phyloP scores from a whole-genome alignment of 2,329 filamentous ascomycete species.

The Fusarium proliferatum region DNA sequence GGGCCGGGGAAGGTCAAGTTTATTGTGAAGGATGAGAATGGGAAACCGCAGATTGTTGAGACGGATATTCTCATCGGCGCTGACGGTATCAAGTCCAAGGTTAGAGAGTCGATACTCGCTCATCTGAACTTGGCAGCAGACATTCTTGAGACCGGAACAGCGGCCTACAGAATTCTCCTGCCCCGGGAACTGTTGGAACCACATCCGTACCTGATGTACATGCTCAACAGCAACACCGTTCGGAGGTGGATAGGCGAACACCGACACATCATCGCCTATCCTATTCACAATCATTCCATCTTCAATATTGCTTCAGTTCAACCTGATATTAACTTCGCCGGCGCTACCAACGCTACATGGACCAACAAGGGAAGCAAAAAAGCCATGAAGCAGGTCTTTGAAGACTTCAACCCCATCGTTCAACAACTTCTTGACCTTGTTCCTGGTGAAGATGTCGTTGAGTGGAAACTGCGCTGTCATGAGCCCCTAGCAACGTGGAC shows the following conservation, averaged over 20 bases:
- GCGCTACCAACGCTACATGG: conserved; percentile 14
- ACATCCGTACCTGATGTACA: conserved; percentile 11
- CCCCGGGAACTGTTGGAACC: not conserved
- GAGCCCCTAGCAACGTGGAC: conserved; percentile 17
- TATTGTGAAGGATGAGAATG: not conserved
- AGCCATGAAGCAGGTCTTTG: conserved; percentile 20
- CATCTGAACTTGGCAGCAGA: not conserved
- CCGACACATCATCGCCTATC: conserved; percentile 24
- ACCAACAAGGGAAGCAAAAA: conserved; percentile 21
- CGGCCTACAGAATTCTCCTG: conserved; percentile 4
- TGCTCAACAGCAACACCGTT: conserved; percentile 4
- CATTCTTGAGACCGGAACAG: not conserved
- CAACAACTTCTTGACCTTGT: conserved; percentile 14
- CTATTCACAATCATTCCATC: conserved; percentile 23
- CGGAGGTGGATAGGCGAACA: conserved; percentile 20
- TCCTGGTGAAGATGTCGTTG: conserved; percentile 1
- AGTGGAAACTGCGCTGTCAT: conserved; percentile 21
- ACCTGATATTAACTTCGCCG: conserved; percentile 22
- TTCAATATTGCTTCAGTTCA: conserved; percentile 22
- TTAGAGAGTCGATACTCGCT: conserved; percentile 18
- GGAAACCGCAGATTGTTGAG: not conserved
- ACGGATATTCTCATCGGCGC: conserved; percentile 25
- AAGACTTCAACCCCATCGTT: conserved; percentile 13
- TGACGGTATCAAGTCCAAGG: conserved; percentile 25
- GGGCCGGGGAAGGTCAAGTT: not conserved